These are phyloP conservation scores for Gaeumannomyces sp. DNA, from an alignment of 2,329 filamentous ascomycete species.

Conservation along the genomic window DNA sequence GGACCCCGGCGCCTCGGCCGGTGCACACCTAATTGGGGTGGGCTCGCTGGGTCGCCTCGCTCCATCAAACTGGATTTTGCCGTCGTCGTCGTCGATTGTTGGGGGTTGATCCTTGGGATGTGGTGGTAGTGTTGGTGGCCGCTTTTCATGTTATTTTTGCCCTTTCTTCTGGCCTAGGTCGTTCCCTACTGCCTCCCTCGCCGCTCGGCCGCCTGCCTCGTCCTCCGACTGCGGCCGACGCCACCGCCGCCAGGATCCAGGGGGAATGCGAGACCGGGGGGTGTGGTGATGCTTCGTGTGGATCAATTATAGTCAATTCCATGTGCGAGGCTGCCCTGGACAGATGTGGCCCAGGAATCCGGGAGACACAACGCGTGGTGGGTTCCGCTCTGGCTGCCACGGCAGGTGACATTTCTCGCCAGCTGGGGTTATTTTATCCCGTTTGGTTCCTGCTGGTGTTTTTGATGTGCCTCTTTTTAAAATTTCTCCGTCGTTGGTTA, in stretches of 20 bases:
- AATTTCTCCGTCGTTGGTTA: not conserved
- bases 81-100: too few species aligned
- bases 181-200: not conserved
- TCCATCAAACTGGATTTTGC: too few species aligned
- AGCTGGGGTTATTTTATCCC: not conserved
- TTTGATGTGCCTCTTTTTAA: not conserved
- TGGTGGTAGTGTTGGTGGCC: too few species aligned
- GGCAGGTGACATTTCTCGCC: too few species aligned
- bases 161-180: not conserved
- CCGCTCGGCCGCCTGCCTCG: not conserved
- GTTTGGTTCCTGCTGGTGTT: not conserved
- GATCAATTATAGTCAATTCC: conserved; percentile 2
- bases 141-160: not conserved
- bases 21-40: too few species aligned
- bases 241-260: not conserved
- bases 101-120: too few species aligned
- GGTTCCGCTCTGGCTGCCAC: not conserved
- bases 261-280: not conserved
- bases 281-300: not conserved
- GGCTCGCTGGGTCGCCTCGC: too few species aligned
- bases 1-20: too few species aligned
- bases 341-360: not conserved
- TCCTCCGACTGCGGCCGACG: not conserved
- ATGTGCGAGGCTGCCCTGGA: too few species aligned
- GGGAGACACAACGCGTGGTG: too few species aligned